Percentiles rank a stretch among this genome's conserved stretches.
These are phyloP conservation scores for Pichia insulana DNA, from an alignment of 805 yeast species.

Conservation along the genomic window DNA sequence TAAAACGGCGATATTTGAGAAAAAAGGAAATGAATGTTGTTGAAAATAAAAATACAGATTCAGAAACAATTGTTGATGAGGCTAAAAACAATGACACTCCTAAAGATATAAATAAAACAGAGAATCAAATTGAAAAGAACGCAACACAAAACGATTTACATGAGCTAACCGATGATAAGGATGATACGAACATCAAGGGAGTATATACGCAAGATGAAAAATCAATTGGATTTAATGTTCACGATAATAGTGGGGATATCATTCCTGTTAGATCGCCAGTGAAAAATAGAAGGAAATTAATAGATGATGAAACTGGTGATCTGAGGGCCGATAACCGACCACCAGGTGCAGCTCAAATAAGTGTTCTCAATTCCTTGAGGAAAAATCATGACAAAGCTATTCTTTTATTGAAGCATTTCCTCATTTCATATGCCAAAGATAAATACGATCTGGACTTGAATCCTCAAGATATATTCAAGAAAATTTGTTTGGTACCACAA, in stretches of 20 bases:
- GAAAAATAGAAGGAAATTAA: not conserved
- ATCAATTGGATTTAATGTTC: not conserved
- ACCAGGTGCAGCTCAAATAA: constrained; percentile 32
- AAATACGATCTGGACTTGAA: constrained; percentile 42
- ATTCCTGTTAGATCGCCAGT: not conserved
- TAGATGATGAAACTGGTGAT: not conserved
- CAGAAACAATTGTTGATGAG: not conserved
- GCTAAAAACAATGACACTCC: not conserved
- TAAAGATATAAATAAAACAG: too few species aligned
- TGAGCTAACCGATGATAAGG: too few species aligned
- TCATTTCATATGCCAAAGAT: constrained; percentile 63
- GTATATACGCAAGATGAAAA: too few species aligned
- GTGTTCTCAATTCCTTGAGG: constrained; percentile 69
- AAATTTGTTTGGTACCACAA: constrained; percentile 48
- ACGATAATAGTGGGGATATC: not conserved
- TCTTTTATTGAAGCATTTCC: constrained; percentile 46
- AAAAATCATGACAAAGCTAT: constrained; percentile 46
- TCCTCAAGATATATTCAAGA: constrained; percentile 33
- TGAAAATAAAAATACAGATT: not conserved
- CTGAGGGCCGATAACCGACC: constrained; percentile 3
- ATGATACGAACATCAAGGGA: too few species aligned
- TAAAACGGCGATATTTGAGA: constrained; percentile 11
- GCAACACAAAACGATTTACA: too few species aligned
- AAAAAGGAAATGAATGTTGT: not conserved
- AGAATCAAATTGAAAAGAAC: too few species aligned